Evolutionary conservation across 2,329 filamentous ascomycete species (phyloP).

Genomic region (Cercospora zeae-maydis): DNA sequence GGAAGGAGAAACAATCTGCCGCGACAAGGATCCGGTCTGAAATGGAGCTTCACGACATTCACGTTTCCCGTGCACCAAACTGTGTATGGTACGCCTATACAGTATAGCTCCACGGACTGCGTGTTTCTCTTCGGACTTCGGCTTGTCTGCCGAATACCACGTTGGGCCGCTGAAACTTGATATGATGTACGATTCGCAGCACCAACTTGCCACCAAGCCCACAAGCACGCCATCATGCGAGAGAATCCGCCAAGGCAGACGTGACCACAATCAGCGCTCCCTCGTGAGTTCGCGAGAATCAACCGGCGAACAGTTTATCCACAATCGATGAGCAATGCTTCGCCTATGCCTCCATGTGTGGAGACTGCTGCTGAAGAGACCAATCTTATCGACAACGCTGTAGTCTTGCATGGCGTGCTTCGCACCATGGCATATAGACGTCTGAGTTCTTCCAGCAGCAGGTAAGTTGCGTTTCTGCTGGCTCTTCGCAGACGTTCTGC

Average conservation of each 20-base stretch:
- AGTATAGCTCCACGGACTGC: background rate
- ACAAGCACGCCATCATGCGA: constrained; percentile 5
- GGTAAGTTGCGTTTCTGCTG: background rate
- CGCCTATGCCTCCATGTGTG: constrained; percentile 3
- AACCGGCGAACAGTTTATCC: background rate
- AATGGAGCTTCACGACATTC: background rate
- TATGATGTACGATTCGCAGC: background rate
- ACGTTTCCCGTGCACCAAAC: background rate
- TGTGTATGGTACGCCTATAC: background rate
- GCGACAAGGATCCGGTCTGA: background rate
- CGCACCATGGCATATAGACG: constrained; percentile 3
- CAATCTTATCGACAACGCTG: background rate
- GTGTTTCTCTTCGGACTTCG: too few species aligned
- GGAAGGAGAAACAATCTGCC: background rate
- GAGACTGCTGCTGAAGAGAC: background rate
- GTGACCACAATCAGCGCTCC: background rate
- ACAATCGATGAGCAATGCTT: background rate
- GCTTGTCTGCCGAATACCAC: background rate
- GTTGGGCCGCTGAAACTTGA: background rate
- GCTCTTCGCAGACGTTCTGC: background rate
- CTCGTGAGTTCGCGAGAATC: background rate
- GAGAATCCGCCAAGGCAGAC: background rate
- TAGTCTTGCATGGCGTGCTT: constrained; percentile 4
- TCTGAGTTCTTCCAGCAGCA: constrained; percentile 1
- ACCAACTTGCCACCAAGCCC: too few species aligned